Evolutionary conservation across 2,329 filamentous ascomycete genomes (phyloP).

Genomic region (Didymella sp.): DNA sequence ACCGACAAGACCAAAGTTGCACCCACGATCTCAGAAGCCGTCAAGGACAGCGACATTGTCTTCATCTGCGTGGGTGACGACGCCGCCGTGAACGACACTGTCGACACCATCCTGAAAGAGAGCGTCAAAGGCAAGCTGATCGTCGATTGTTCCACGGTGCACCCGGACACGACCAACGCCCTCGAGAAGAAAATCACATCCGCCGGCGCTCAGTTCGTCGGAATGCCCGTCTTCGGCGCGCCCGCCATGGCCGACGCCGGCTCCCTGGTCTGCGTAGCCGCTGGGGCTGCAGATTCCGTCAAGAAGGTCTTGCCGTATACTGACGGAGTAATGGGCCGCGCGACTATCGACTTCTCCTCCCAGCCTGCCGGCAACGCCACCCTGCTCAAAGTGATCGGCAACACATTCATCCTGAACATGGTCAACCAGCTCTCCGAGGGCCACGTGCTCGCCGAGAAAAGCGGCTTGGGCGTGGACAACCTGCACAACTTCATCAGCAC

Average conservation of each 20-base stretch:
- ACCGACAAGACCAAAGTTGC: constrained; percentile 69
- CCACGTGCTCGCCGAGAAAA: constrained; percentile 79
- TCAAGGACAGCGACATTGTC: constrained; percentile 75
- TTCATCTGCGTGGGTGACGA: constrained; percentile 85
- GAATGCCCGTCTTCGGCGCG: constrained; percentile 75
- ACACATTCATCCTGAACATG: constrained; percentile 85
- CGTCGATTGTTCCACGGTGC: constrained; percentile 86
- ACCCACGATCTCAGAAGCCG: constrained; percentile 69
- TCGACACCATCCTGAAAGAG: constrained; percentile 63
- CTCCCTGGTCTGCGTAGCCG: constrained; percentile 74
- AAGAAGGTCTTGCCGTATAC: constrained; percentile 73
- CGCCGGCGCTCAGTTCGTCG: constrained; percentile 75
- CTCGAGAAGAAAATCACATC: constrained; percentile 65
- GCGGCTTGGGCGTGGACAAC: constrained; percentile 73
- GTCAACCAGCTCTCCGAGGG: constrained; percentile 80
- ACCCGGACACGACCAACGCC: constrained; percentile 78
- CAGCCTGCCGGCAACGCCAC: constrained; percentile 73
- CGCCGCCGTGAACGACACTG: constrained; percentile 69
- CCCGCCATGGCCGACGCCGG: constrained; percentile 74
- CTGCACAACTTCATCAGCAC: constrained; percentile 74
- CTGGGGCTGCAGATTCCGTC: constrained; percentile 67
- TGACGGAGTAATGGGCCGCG: constrained; percentile 73
- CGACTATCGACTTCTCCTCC: constrained; percentile 73
- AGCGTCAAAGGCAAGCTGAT: constrained; percentile 76
- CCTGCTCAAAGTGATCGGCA: constrained; percentile 82